phyloP scores from a whole-genome alignment of 2,329 filamentous ascomycete species.

The Fusarium haematococcum region DNA sequence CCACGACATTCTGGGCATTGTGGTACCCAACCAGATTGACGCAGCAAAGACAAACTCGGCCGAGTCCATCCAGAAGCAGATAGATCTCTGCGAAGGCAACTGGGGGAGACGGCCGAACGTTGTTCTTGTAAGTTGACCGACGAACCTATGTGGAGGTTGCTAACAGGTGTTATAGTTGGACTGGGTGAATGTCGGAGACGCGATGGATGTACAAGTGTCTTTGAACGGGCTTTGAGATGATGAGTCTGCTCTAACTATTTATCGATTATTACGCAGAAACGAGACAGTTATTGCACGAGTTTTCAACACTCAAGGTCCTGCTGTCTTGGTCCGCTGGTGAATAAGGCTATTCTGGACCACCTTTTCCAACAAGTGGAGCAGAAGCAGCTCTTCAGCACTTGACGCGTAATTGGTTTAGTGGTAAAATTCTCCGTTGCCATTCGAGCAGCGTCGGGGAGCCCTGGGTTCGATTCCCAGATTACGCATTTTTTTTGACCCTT shows the following conservation, averaged over 20 bases:
- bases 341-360: background rate
- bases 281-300: background rate
- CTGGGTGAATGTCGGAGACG: constrained; percentile 56
- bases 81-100: constrained; percentile 38
- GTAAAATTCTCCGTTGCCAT: constrained; percentile 35
- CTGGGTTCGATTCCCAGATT: constrained; percentile 30
- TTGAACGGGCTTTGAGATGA: constrained; percentile 51
- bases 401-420: constrained; percentile 31
- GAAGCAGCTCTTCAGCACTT: background rate
- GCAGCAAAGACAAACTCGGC: constrained; percentile 52
- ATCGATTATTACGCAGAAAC: background rate
- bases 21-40: constrained; percentile 48
- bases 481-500: constrained; percentile 2
- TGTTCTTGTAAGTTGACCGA: constrained; percentile 40
- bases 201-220: constrained; percentile 51
- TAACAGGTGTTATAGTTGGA: constrained; percentile 52
- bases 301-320: background rate
- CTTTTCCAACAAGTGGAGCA: background rate
- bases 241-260: background rate
- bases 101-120: constrained; percentile 43
- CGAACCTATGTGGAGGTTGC: background rate
- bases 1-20: constrained; percentile 42
- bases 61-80: constrained; percentile 42
- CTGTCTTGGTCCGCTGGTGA: background rate
- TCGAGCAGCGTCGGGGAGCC: constrained; percentile 26